Conservation (phyloP, 371 early-diverging fungal genomes). For the Mortierella sp. region DNA sequence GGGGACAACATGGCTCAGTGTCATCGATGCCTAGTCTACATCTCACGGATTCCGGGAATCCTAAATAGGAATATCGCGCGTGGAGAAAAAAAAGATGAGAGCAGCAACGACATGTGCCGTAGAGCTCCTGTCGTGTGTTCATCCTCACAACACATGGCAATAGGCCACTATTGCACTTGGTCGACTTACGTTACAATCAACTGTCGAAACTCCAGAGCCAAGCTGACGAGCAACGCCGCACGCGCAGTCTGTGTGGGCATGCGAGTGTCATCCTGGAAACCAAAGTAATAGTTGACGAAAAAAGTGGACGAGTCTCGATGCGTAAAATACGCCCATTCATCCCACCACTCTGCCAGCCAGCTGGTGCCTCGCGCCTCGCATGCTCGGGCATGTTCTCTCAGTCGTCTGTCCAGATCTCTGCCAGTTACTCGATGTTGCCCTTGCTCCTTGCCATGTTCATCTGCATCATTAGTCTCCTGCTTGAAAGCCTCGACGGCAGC, state of each 20-base stretch:
- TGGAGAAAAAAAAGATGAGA: neutral
- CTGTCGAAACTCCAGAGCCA: conserved; percentile 50
- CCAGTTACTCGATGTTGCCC: conserved; percentile 59
- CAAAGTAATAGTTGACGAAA: conserved; percentile 54
- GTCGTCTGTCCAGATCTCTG: conserved; percentile 78
- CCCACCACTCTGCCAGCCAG: conserved; percentile 54
- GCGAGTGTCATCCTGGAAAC: conserved; percentile 53
- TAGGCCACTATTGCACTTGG: too few species aligned
- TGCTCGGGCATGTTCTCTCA: conserved; percentile 69
- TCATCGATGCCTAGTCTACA: too few species aligned
- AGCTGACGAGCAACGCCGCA: conserved; percentile 47
- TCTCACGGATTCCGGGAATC: conserved; percentile 57
- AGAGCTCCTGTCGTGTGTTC: too few species aligned
- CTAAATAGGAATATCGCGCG: conserved; percentile 57
- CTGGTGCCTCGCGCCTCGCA: conserved; percentile 57
- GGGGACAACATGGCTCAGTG: too few species aligned
- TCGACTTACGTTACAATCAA: conserved; percentile 49
- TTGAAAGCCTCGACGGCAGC: conserved; percentile 74
- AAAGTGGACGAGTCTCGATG: conserved; percentile 52
- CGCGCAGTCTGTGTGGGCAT: conserved; percentile 54
- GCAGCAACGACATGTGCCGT: conserved; percentile 2
- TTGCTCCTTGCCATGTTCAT: conserved; percentile 58
- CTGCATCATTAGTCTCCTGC: conserved; percentile 12
- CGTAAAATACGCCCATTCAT: conserved; percentile 54
- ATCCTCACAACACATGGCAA: neutral